Evolutionary conservation across 2,329 filamentous ascomycete genomes (phyloP).

Genomic region (Davidsoniella virescens): DNA sequence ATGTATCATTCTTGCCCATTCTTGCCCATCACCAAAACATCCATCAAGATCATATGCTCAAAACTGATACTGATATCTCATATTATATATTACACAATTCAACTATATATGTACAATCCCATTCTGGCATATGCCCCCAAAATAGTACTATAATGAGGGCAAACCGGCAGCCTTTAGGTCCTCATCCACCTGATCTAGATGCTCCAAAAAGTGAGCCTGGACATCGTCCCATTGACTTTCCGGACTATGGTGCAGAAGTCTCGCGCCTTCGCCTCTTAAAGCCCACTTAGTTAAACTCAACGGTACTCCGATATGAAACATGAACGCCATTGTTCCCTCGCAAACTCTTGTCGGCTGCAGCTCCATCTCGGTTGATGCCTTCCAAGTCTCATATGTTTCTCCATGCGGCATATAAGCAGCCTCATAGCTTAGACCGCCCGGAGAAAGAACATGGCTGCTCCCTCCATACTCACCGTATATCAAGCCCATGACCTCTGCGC

Average conservation of each 20-base stretch:
- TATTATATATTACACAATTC: too few relatives aligned
- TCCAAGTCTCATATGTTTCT: conserved; percentile 21
- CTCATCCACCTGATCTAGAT: conserved; percentile 16
- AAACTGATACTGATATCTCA: too few relatives aligned
- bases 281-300: conserved; percentile 18
- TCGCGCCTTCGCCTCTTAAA: conserved; percentile 15
- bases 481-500: conserved; percentile 40
- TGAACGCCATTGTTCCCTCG: conserved; percentile 31
- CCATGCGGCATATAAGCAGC: conserved; percentile 23
- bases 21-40: too few relatives aligned
- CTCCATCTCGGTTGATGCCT: conserved; percentile 22
- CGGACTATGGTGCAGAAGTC: conserved; percentile 11
- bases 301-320: conserved; percentile 23
- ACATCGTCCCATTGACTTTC: conserved; percentile 16
- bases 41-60: too few relatives aligned
- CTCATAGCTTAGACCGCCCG: conserved; percentile 21
- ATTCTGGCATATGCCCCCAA: too few relatives aligned
- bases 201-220: conserved; percentile 18
- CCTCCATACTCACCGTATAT: conserved; percentile 24
- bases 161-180: conserved; percentile 13
- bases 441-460: conserved; percentile 17
- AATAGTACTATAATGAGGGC: too few relatives aligned
- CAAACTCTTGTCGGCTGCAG: conserved; percentile 28
- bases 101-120: too few relatives aligned
- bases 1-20: too few relatives aligned